A percentile compares a stretch with the other conserved stretches of the same genome.
Conservation (phyloP, 2,329 filamentous ascomycete species). For the Sporothrix sp. region DNA sequence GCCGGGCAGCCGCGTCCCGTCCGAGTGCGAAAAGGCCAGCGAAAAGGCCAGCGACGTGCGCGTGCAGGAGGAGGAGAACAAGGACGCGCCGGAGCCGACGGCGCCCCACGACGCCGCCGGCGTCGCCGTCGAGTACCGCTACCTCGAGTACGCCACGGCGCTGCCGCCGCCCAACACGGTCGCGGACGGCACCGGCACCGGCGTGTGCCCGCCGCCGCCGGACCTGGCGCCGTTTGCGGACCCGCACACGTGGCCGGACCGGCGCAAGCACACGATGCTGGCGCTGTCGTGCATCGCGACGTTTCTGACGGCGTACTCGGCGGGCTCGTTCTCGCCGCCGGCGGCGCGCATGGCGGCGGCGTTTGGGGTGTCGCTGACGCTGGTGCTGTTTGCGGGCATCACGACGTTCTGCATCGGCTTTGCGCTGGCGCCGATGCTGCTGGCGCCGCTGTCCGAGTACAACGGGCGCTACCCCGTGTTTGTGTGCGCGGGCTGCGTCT, state of each 20-base stretch:
- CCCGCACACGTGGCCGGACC: constrained; percentile 63
- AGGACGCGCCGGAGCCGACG: neutral
- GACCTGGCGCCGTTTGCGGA: constrained; percentile 57
- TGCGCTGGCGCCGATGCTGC: constrained; percentile 71
- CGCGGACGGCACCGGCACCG: constrained; percentile 20
- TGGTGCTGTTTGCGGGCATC: constrained; percentile 54
- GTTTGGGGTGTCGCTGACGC: constrained; percentile 57
- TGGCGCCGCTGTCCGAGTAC: constrained; percentile 81
- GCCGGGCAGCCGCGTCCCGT: neutral
- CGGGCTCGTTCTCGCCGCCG: constrained; percentile 69
- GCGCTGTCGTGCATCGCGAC: constrained; percentile 68
- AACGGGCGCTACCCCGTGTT: constrained; percentile 82
- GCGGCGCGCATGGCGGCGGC: constrained; percentile 53
- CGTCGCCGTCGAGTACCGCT: constrained; percentile 28
- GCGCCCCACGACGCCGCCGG: neutral
- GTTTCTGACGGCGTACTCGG: constrained; percentile 66
- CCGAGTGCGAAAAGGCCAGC: neutral
- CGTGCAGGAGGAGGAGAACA: neutral
- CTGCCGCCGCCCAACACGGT: constrained; percentile 25
- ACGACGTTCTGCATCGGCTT: constrained; percentile 78
- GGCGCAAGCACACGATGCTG: constrained; percentile 61
- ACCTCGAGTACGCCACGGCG: constrained; percentile 32
- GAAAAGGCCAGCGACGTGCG: constrained; percentile 5
- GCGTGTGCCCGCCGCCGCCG: constrained; percentile 35
- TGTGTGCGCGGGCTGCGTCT: constrained; percentile 60